These are phyloP conservation scores for Alliaria petiolata DNA, from an alignment of 345 rosid species.

Conservation along the genomic window DNA sequence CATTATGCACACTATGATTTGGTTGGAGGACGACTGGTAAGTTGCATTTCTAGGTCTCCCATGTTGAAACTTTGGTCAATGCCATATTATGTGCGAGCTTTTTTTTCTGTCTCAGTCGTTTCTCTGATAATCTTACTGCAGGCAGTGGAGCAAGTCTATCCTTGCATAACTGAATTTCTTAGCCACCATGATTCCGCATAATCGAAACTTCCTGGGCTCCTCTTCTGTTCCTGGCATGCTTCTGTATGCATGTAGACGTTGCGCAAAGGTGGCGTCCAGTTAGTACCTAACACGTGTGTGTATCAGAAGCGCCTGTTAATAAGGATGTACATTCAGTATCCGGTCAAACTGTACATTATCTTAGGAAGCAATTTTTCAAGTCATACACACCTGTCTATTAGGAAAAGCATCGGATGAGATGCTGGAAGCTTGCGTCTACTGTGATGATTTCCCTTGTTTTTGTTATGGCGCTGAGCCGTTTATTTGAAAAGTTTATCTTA, in stretches of 20 bases:
- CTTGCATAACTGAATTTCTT: constrained; percentile 73
- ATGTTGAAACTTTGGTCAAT: constrained; percentile 14
- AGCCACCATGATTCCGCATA: constrained; percentile 43
- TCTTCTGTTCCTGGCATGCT: constrained; percentile 5
- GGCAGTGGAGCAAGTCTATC: constrained; percentile 93
- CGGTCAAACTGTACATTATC: constrained; percentile 3
- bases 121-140: constrained; percentile 32
- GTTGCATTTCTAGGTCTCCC: constrained; percentile 13
- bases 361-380: constrained; percentile 7
- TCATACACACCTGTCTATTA: constrained; percentile 14
- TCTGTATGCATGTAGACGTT: neutral
- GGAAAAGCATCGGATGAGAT: neutral
- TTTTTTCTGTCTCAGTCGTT: constrained; percentile 9
- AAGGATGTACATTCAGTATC: constrained; percentile 11
- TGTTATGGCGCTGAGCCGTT: constrained; percentile 8
- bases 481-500: constrained; percentile 6
- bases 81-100: neutral
- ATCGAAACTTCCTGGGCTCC: constrained; percentile 1
- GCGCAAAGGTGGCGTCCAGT: neutral
- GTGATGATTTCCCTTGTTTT: constrained; percentile 5
- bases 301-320: constrained; percentile 9
- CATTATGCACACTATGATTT: constrained; percentile 39
- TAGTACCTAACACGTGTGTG: neutral
- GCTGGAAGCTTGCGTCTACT: constrained; percentile 10
- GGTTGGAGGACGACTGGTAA: constrained; percentile 52